phyloP scores from a whole-genome alignment of 106 monocot genomes.

The Triglochin maritima region DNA sequence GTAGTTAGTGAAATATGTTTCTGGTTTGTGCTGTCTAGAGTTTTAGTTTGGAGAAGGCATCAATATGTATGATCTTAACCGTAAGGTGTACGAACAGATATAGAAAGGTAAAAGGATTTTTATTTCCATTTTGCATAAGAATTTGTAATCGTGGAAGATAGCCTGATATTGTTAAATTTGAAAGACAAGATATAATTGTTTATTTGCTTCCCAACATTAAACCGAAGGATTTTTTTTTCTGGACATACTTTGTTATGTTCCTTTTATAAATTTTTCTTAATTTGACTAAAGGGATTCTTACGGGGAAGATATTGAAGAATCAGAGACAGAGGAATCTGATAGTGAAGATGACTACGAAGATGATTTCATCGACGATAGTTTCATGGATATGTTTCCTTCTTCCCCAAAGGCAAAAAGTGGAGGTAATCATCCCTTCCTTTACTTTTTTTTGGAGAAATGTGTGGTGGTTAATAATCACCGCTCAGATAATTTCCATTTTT shows the following conservation, averaged over 20 bases:
- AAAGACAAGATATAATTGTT: neutral
- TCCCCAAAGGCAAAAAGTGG: conserved; percentile 47
- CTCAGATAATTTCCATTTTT: too few species aligned
- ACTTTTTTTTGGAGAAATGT: neutral
- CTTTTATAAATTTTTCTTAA: conserved; percentile 16
- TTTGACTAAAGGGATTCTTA: conserved; percentile 47
- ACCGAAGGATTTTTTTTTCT: neutral
- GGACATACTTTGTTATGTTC: neutral
- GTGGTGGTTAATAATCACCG: neutral
- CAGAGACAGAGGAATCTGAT: conserved; percentile 30
- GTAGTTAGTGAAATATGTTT: too few species aligned
- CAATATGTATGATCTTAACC: too few species aligned
- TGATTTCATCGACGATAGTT: conserved; percentile 65
- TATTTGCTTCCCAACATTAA: too few species aligned
- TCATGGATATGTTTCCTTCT: conserved; percentile 35
- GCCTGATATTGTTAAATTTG: too few species aligned
- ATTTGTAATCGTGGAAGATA: too few species aligned
- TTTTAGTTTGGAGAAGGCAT: too few species aligned
- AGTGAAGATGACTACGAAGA: conserved; percentile 55
- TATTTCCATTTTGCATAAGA: too few species aligned
- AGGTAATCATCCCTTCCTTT: conserved; percentile 24
- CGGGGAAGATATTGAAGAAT: conserved; percentile 66
- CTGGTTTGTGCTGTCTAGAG: too few species aligned
- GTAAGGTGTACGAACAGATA: too few species aligned
- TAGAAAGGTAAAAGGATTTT: too few species aligned